Conservation (phyloP, 139 green algal genomes). For the Closterium sp. region DNA sequence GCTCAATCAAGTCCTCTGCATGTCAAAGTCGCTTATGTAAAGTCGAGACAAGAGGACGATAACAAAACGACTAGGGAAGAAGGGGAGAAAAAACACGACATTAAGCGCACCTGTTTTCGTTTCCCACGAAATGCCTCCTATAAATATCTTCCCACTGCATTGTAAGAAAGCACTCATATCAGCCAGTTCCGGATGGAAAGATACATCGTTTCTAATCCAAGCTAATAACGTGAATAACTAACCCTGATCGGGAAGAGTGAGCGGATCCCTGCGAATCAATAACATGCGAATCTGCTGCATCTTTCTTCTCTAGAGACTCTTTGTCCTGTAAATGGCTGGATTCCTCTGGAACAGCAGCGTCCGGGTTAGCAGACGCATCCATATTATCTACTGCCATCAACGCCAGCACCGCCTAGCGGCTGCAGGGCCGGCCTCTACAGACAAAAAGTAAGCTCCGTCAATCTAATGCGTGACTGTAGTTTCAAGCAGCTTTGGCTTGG, state of each 20-base stretch:
- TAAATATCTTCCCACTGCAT: conserved; percentile 42
- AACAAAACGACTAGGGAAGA: neutral
- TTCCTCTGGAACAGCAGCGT: neutral
- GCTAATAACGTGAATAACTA: neutral
- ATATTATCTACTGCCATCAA: neutral
- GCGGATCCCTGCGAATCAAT: neutral
- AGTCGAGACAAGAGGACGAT: neutral
- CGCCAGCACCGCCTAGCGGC: neutral
- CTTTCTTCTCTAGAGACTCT: neutral
- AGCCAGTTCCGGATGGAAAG: neutral
- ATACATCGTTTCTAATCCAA: neutral
- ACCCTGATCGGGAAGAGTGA: neutral
- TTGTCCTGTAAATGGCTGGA: neutral
- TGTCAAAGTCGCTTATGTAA: neutral
- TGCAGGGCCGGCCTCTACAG: neutral
- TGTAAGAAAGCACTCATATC: neutral
- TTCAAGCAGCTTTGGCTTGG: neutral
- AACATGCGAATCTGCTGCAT: neutral
- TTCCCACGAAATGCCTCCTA: conserved; percentile 35
- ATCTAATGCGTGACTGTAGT: neutral
- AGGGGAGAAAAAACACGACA: neutral
- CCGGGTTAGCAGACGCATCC: neutral
- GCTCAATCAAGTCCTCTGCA: conserved; percentile 48
- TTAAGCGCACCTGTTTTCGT: conserved; percentile 36
- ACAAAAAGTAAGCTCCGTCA: neutral